Evolutionary conservation across 2,329 filamentous ascomycete species (phyloP), one percentile per base, ranked within the genome.

Genomic region (Metarhizium album): DNA sequence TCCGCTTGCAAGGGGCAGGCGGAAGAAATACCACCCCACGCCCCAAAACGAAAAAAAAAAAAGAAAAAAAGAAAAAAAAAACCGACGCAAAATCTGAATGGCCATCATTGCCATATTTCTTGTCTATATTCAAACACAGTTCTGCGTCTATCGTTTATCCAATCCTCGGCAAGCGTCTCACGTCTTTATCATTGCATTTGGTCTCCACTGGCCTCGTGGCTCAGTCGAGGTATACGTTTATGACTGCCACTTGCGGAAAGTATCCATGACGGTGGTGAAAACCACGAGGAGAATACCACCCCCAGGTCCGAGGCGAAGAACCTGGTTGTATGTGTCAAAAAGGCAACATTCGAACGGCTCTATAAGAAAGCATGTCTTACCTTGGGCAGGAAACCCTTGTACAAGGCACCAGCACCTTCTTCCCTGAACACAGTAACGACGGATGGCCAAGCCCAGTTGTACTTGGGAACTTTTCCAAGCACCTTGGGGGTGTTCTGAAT

Each of bases 301-400:
- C 63, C 74, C 73, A 37, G 76, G 76, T 23, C 76, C 76, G 37
- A 79, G 70, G 71, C 69, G 68, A 45, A 70, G 64, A n/a, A 72
- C 67, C 67, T 70, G 31, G 9, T 5, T n/a, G 43, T 14, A 14
- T 14, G 18, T 5, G 40, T 51, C 23, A 60, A 47, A 55, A 51
- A 24, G 31, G 45, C 7, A 31, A n/a, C 31, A 18, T 22, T 13
- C 50, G 52, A 20, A 52, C 52, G n/a, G 27, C 38, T 9, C 14
- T 14, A 42, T 84, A 23, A 11, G 11, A 16, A 3, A 29, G 3
- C 16, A n/a, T 20, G 86, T 67, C 71, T 87, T 75, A 96, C 93
- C 80, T 98, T 98, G 59, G 93, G 93, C 55, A 93, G 64, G 78
- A 98, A 98, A 16, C 93, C 93, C 79, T 97, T 98, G 79, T 98